Conservation (phyloP, 495 filamentous ascomycete species). For the Cercophora sp. region DNA sequence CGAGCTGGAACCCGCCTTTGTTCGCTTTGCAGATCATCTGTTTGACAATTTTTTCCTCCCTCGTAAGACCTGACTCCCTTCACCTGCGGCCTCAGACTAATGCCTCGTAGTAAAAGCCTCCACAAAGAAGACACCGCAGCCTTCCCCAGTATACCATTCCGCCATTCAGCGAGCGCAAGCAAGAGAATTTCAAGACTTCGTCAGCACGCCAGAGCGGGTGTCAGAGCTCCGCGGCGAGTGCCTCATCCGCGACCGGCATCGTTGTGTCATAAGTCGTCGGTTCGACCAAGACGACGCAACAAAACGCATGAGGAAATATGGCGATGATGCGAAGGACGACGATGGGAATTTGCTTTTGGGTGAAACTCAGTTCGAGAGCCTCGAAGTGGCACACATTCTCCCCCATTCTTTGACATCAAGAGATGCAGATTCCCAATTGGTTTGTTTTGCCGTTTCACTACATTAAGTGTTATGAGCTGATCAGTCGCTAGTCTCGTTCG, state of each 20-base stretch:
- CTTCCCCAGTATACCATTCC: conserved; percentile 19
- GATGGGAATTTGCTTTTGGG: conserved; percentile 18
- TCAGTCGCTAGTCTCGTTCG: conserved; percentile 8
- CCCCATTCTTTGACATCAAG: conserved; percentile 24
- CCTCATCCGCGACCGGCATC: conserved; percentile 27
- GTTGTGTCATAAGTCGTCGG: conserved; percentile 24
- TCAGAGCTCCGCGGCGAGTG: conserved; percentile 21
- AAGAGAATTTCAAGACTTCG: conserved; percentile 11
- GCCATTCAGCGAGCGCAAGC: conserved; percentile 18
- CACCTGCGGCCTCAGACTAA: conserved; percentile 8
- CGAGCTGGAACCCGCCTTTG: conserved; percentile 11
- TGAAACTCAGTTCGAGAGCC: conserved; percentile 13
- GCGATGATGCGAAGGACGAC: conserved; percentile 19
- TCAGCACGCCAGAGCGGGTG: conserved; percentile 21
- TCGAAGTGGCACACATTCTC: conserved; percentile 29
- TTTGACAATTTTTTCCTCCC: conserved; percentile 28
- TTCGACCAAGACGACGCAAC: conserved; percentile 23
- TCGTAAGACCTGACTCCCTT: conserved; percentile 13
- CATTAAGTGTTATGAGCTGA: neutral
- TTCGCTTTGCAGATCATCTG: conserved; percentile 26
- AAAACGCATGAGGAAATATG: conserved; percentile 11
- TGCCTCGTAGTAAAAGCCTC: conserved; percentile 23
- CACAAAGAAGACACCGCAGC: conserved; percentile 22
- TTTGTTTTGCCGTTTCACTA: neutral
- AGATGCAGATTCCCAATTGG: conserved; percentile 8